Conservation (phyloP, 1,284 basidiomycete genomes). For the Fistulina hepatica region DNA sequence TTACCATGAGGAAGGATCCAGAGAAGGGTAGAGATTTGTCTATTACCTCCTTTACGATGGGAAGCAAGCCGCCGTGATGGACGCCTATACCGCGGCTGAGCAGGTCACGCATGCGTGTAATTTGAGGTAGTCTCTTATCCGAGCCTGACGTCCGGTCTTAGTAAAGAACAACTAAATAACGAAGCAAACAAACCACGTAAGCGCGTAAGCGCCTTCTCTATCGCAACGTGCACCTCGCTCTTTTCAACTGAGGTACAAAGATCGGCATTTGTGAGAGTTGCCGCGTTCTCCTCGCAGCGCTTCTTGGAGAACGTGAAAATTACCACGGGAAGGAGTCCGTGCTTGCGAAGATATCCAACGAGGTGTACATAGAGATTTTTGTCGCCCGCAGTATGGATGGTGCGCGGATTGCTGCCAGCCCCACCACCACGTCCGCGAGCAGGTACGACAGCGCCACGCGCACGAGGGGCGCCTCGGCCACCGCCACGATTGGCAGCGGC, state of each 20-base stretch:
- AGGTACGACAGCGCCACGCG: slow-evolving; percentile 35
- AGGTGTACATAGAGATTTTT: slow-evolving; percentile 94
- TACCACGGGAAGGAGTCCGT: slow-evolving; percentile 83
- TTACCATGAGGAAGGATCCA: slow-evolving; percentile 6
- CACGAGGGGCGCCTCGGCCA: slow-evolving; percentile 30
- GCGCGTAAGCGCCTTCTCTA: slow-evolving; percentile 86
- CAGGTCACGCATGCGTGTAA: slow-evolving; percentile 83
- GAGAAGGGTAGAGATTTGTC: neutral
- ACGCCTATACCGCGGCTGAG: slow-evolving; percentile 92
- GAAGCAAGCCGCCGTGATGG: slow-evolving; percentile 93
- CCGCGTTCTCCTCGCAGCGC: slow-evolving; percentile 92
- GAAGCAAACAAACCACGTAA: slow-evolving; percentile 28
- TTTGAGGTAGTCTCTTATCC: slow-evolving; percentile 93
- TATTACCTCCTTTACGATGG: slow-evolving; percentile 90
- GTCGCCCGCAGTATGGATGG: slow-evolving; percentile 61
- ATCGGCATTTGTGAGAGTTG: slow-evolving; percentile 81
- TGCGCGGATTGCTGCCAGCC: slow-evolving; percentile 41
- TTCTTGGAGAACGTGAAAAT: slow-evolving; percentile 98
- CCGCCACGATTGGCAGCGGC: slow-evolving; percentile 47
- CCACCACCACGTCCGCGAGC: slow-evolving; percentile 26
- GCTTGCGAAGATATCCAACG: slow-evolving; percentile 79
- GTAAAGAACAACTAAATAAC: slow-evolving; percentile 6
- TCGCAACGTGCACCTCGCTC: slow-evolving; percentile 91
- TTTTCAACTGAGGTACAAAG: slow-evolving; percentile 83
- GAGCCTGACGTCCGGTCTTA: slow-evolving; percentile 42